These are phyloP conservation scores for Lignosus rhinocerotis DNA, from an alignment of 1,284 basidiomycete species.

Conservation along the genomic window DNA sequence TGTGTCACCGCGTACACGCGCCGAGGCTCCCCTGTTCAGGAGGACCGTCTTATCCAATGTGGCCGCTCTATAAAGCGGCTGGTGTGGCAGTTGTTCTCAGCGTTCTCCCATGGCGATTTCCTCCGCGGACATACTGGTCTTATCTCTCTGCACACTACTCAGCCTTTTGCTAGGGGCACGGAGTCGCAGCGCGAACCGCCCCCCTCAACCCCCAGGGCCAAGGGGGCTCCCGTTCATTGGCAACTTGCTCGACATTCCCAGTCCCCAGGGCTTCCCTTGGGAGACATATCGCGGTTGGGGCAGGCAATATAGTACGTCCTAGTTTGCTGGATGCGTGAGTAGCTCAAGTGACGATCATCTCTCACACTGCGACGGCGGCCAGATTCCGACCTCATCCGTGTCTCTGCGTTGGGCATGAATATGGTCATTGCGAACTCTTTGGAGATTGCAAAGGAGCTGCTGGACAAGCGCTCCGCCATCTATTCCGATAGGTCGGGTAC, in stretches of 20 bases:
- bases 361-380: background rate
- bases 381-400: constrained; percentile 27
- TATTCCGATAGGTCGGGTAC: constrained; percentile 25
- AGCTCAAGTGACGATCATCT: background rate
- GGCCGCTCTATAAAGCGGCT: background rate
- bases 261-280: constrained; percentile 18
- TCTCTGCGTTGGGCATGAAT: constrained; percentile 30
- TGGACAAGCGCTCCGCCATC: constrained; percentile 40
- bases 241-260: constrained; percentile 29
- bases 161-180: constrained; percentile 4
- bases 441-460: constrained; percentile 38
- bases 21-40: too few species aligned
- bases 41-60: background rate
- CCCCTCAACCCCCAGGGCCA: constrained; percentile 27
- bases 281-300: constrained; percentile 17
- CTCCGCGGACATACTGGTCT: constrained; percentile 8
- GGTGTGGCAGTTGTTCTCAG: background rate
- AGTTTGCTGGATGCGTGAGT: background rate
- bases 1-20: too few species aligned
- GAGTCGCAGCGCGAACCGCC: background rate
- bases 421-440: constrained; percentile 42
- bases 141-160: background rate
- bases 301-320: constrained; percentile 12
- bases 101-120: constrained; percentile 1
- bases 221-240: constrained; percentile 27